Conservation (phyloP, 2,329 filamentous ascomycete species). For the Didymella exigua region DNA sequence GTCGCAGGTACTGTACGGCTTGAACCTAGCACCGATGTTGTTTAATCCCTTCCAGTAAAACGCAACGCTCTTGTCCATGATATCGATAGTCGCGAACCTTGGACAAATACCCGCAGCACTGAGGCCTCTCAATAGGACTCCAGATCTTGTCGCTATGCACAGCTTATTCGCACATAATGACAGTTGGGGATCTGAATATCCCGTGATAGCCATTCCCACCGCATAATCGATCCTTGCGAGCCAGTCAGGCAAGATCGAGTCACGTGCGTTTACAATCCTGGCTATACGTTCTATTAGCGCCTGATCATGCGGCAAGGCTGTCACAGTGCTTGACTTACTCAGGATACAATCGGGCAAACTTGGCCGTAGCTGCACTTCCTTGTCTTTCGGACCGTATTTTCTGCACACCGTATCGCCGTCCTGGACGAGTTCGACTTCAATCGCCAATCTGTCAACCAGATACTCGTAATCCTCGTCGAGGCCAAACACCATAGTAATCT, state of each 20-base stretch:
- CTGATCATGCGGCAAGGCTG: no score
- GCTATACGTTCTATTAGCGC: no score
- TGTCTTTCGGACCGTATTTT: no score
- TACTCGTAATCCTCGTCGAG: neutral
- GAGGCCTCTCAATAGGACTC: neutral
- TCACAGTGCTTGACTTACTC: neutral
- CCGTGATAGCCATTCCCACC: no score
- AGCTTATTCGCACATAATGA: no score
- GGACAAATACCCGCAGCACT: neutral
- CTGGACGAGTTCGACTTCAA: neutral
- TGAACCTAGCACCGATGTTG: neutral
- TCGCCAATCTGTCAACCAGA: neutral
- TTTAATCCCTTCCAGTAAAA: constrained; percentile 1
- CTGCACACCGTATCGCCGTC: no score
- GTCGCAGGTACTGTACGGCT: neutral
- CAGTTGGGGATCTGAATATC: no score
- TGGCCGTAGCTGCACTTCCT: no score
- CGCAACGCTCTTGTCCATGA: neutral
- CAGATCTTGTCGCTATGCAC: no score
- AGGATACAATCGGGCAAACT: neutral
- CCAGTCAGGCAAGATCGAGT: no score
- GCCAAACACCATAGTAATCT: neutral
- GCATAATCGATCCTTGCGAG: no score
- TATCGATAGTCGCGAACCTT: neutral
- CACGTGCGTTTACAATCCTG: no score